phyloP scores from a whole-genome alignment of 2,329 filamentous ascomycete genomes.

The Exophiala bonariae region DNA sequence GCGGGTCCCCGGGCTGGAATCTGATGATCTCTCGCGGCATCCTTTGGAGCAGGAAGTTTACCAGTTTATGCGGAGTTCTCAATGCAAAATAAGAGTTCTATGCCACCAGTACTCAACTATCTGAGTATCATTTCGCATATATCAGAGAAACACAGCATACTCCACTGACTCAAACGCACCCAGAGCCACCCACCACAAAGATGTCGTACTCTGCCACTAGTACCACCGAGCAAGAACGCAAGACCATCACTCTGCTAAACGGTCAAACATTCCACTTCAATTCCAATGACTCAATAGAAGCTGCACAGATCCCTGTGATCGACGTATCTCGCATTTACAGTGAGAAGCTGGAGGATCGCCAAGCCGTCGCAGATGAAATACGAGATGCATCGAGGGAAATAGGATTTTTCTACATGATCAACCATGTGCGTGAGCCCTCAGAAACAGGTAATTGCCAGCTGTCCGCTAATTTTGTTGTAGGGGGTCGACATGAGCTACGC shows the following conservation, averaged over 20 bases:
- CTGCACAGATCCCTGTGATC: conserved; percentile 42
- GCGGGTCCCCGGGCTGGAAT: too few species aligned
- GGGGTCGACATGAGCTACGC: conserved; percentile 38
- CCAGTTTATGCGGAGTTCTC: too few species aligned
- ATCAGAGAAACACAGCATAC: too few species aligned
- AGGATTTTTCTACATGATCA: conserved; percentile 42
- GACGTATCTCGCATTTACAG: conserved; percentile 46
- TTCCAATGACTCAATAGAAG: conserved; percentile 14
- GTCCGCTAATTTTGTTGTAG: conserved; percentile 42
- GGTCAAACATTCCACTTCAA: conserved; percentile 15
- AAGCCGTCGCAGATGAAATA: conserved; percentile 41
- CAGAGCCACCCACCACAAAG: background rate
- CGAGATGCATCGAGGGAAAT: conserved; percentile 39
- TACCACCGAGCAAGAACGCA: conserved; percentile 1
- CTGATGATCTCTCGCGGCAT: too few species aligned
- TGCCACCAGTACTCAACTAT: too few species aligned
- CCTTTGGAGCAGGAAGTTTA: too few species aligned
- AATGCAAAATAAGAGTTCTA: too few species aligned
- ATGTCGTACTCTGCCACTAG: conserved; percentile 1
- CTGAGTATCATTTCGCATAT: too few species aligned
- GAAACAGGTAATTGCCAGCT: conserved; percentile 13
- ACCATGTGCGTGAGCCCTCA: conserved; percentile 17
- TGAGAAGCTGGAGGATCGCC: conserved; percentile 34
- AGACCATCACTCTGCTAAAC: conserved; percentile 16
- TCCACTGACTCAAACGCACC: too few species aligned